phyloP scores from a whole-genome alignment of 257 asterid genomes.

The Solanum bukasovii region DNA sequence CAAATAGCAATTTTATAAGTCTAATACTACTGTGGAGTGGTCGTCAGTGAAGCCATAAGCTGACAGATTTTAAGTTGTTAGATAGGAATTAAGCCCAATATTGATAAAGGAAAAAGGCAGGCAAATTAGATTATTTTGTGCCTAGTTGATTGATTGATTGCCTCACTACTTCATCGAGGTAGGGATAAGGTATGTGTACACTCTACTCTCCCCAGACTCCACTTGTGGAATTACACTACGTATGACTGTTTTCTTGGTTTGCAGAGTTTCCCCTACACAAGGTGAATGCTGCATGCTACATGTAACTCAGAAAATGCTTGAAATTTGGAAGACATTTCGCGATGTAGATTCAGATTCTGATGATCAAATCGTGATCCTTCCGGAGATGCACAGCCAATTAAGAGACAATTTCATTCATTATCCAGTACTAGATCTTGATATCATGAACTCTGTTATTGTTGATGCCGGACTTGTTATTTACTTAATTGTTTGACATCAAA shows the following conservation, averaged over 20 bases:
- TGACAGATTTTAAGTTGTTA: neutral
- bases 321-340: too few relatives aligned
- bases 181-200: neutral
- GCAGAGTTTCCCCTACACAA: too few relatives aligned
- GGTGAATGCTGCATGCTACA: too few relatives aligned
- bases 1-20: too few relatives aligned
- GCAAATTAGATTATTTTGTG: too few relatives aligned
- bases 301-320: too few relatives aligned
- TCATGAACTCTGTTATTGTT: neutral
- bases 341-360: too few relatives aligned
- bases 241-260: too few relatives aligned
- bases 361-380: neutral
- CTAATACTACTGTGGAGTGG: too few relatives aligned
- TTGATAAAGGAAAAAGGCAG: neutral
- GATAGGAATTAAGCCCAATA: neutral
- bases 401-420: neutral
- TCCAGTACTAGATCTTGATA: neutral
- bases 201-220: neutral
- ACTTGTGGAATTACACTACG: neutral
- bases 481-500: neutral
- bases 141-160: neutral
- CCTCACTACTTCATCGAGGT: neutral
- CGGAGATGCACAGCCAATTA: neutral
- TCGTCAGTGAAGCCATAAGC: neutral
- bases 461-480: neutral